Conservation (phyloP, 352 stramenopile species). For the Globisporangium sylvaticum region DNA sequence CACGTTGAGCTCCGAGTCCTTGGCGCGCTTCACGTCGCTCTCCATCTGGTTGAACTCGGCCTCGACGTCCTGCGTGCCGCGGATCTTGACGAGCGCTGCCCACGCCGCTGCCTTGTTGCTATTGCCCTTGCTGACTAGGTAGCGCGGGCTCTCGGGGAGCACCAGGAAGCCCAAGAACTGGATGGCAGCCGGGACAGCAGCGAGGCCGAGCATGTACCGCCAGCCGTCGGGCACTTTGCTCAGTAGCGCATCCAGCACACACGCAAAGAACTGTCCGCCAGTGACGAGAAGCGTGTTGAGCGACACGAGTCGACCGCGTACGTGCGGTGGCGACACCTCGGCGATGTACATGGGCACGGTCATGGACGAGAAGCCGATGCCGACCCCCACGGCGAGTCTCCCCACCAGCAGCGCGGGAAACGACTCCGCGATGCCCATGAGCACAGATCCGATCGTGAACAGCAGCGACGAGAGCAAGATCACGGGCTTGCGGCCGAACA, state of each 20-base stretch:
- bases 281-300: conserved; percentile 74
- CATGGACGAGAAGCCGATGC: conserved; percentile 71
- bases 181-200: conserved; percentile 53
- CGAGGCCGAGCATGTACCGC: conserved; percentile 80
- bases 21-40: conserved; percentile 30
- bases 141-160: conserved; percentile 68
- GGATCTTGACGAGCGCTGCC: conserved; percentile 45
- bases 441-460: conserved; percentile 51
- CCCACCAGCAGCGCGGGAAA: conserved; percentile 53
- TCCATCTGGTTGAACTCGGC: conserved; percentile 57
- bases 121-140: conserved; percentile 39
- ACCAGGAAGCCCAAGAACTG: conserved; percentile 69
- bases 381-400: conserved; percentile 57
- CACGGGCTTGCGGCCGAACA: conserved; percentile 50
- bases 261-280: conserved; percentile 77
- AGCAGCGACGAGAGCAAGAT: conserved; percentile 63
- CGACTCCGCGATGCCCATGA: conserved; percentile 54
- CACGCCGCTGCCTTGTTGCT: conserved; percentile 36
- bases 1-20: conserved; percentile 22
- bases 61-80: conserved; percentile 45
- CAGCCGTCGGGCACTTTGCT: conserved; percentile 52
- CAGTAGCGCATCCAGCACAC: conserved; percentile 52
- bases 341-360: conserved; percentile 79
- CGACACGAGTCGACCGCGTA: conserved; percentile 67
- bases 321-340: conserved; percentile 60